Evolutionary conservation across 2,329 filamentous ascomycete genomes (phyloP), one percentile per base, ranked within the genome.

Genomic region (Nemania sp.): DNA sequence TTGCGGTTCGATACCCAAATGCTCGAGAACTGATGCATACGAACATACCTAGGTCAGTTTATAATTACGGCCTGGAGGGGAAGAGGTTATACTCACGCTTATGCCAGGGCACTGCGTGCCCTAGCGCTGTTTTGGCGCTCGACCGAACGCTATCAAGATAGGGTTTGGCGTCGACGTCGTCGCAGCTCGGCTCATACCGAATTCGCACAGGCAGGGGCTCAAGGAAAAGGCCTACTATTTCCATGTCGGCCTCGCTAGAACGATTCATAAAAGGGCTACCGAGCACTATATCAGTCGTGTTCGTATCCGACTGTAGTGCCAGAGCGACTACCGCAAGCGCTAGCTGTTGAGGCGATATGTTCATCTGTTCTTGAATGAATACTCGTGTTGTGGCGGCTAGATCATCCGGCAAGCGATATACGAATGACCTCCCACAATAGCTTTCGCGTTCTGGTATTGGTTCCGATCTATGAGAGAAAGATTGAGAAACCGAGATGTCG

Each of bases 211-310:
- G 49, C 2, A 52, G 26, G 6, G 42, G 42, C 15, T 52, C 24
- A 5, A 52, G 42, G 22, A 52, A 52, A 19, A 52, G 33, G 12
- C 49, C 49, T 6, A 52, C 28, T 7, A 22, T 23, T 6, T 42
- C 42, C 19, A 23, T 14, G 12, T 53, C 50, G 8, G 22, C 36
- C 6, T 48, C 36, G 5, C 15, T 31, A 15, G n/a, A 14, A 5
- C 50, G 36, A n/a, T 44, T 44, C 6, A 49, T 17, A 17, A 34
- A 48, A 1, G 50, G 50, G 9, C 15, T 19, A 6, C 50, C 50
- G n/a, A 53, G 19, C 1, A 42, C 26, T 14, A 53, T 39, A 17
- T 53, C 50, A 5, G 17, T 31, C 4, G 31, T n/a, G 4, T 37
- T 20, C 15, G 14, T 26, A 6, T 48, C 12, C 4, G 12, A 5